Evolutionary conservation across 2,329 filamentous ascomycete species (phyloP).

Genomic region (Microsporum canis): DNA sequence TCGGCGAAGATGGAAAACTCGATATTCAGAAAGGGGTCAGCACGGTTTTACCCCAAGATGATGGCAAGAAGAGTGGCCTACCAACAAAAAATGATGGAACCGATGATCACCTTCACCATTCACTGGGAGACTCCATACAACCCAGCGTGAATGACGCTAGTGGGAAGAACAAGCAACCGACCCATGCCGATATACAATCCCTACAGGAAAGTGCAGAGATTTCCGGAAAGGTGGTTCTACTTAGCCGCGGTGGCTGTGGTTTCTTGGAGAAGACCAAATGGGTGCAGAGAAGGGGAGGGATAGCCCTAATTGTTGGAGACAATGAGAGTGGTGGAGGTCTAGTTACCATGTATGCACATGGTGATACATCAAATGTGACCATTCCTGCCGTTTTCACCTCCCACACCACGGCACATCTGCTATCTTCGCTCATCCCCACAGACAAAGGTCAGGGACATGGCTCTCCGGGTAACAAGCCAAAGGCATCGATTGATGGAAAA

Average conservation of each 20-base stretch:
- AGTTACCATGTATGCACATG: conserved; percentile 96
- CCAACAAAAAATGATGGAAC: conserved; percentile 51
- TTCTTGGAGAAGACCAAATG: conserved; percentile 97
- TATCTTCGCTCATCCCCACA: conserved; percentile 68
- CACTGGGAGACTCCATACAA: conserved; percentile 33
- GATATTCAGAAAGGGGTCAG: background rate
- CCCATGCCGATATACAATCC: conserved; percentile 84
- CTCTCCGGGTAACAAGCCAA: conserved; percentile 18
- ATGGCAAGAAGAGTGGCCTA: background rate
- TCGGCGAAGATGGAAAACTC: background rate
- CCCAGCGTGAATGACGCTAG: conserved; percentile 26
- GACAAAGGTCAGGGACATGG: conserved; percentile 50
- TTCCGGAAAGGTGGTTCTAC: conserved; percentile 76
- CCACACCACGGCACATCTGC: conserved; percentile 80
- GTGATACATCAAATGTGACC: conserved; percentile 86
- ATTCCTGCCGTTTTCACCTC: conserved; percentile 94
- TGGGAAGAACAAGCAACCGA: conserved; percentile 23
- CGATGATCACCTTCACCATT: conserved; percentile 67
- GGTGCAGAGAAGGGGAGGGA: conserved; percentile 80
- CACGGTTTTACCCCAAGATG: background rate
- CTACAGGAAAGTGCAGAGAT: conserved; percentile 89
- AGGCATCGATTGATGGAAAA: conserved; percentile 39
- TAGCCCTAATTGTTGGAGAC: conserved; percentile 87
- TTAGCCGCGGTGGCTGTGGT: conserved; percentile 87
- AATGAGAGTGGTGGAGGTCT: conserved; percentile 78